A percentile compares a stretch with the other conserved stretches of the same genome.
Evolutionary conservation across 2,329 filamentous ascomycete species (phyloP).

Genomic region (Orbilia oligospora): DNA sequence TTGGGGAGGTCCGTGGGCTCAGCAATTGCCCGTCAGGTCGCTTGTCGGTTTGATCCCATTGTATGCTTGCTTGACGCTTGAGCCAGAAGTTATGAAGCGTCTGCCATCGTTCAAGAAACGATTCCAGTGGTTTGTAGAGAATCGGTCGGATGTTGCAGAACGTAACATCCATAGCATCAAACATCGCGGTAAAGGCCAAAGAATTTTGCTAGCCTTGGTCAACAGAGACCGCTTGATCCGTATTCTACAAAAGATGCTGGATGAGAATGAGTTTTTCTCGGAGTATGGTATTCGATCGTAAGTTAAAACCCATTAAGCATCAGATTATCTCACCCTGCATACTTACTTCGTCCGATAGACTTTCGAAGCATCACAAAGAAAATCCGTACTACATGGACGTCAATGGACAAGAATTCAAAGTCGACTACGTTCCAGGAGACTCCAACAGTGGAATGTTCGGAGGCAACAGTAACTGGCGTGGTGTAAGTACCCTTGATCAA

Average conservation of each 20-base stretch:
- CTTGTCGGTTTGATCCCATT: constrained; percentile 94
- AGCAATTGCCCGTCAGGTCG: constrained; percentile 91
- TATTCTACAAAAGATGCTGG: constrained; percentile 91
- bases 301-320: constrained; percentile 34
- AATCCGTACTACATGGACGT: constrained; percentile 96
- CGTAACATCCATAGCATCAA: constrained; percentile 95
- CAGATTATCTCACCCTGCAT: neutral
- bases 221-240: constrained; percentile 92
- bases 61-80: constrained; percentile 90
- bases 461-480: constrained; percentile 98
- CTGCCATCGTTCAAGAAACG: constrained; percentile 94
- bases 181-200: constrained; percentile 89
- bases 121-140: constrained; percentile 92
- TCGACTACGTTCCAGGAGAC: constrained; percentile 93
- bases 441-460: constrained; percentile 96
- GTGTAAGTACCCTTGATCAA: constrained; percentile 65
- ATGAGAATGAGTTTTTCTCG: constrained; percentile 92
- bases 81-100: constrained; percentile 92
- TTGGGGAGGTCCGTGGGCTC: constrained; percentile 92
- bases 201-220: constrained; percentile 88
- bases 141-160: constrained; percentile 87
- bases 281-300: constrained; percentile 87
- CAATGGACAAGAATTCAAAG: constrained; percentile 88
- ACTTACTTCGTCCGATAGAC: constrained; percentile 62
- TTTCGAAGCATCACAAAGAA: constrained; percentile 92